These are phyloP conservation scores for Prunus davidiana DNA, from an alignment of 306 rosid genomes.

Conservation along the genomic window DNA sequence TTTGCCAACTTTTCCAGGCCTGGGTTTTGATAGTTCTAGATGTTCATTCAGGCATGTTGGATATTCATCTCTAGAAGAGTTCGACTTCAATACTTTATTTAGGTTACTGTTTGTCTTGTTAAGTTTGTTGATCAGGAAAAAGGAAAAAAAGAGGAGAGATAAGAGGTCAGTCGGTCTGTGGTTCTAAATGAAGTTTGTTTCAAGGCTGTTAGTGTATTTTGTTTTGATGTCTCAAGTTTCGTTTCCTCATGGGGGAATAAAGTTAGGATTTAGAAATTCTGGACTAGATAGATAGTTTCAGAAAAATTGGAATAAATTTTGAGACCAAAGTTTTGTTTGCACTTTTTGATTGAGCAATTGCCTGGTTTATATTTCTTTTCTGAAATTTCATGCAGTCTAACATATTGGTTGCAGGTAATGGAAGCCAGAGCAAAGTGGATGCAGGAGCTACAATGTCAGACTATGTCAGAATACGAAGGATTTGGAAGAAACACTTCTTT, in stretches of 20 bases:
- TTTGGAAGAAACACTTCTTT: slow-evolving; percentile 44
- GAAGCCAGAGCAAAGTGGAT: slow-evolving; percentile 90
- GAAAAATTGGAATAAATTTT: neutral
- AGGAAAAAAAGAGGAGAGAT: neutral
- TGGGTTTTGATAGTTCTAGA: neutral
- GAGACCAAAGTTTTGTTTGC: neutral
- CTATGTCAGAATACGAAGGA: slow-evolving; percentile 47
- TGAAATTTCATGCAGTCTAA: slow-evolving; percentile 12
- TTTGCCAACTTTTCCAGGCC: neutral
- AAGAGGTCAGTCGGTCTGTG: neutral
- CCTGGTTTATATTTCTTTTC: neutral
- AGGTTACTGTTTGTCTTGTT: neutral
- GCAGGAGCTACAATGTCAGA: slow-evolving; percentile 83
- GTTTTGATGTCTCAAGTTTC: too few species aligned
- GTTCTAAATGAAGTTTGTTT: neutral
- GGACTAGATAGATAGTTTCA: neutral
- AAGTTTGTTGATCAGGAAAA: neutral
- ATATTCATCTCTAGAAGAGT: neutral
- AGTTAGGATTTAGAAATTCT: neutral
- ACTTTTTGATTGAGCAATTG: slow-evolving; percentile 1
- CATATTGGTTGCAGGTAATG: slow-evolving; percentile 56
- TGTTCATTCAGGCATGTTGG: neutral
- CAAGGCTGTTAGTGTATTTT: neutral
- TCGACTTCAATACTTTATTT: neutral
- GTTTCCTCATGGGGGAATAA: neutral